Evolutionary conservation across 1,284 basidiomycete species (phyloP).

Genomic region (Pterula multifida): DNA sequence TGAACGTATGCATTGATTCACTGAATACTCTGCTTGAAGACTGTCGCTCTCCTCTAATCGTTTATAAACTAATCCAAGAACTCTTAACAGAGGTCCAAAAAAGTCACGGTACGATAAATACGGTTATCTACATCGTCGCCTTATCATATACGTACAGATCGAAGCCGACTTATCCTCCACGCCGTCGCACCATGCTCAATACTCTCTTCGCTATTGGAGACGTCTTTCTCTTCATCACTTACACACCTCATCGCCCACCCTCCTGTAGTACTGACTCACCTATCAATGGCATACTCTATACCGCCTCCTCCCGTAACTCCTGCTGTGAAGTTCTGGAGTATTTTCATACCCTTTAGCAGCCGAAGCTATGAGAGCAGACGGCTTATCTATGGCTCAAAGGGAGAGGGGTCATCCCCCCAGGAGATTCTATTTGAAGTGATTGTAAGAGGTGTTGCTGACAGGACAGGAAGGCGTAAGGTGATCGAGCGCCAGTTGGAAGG

Average conservation of each 20-base stretch:
- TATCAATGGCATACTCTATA: constrained; percentile 56
- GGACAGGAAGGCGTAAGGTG: constrained; percentile 30
- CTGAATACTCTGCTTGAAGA: background rate
- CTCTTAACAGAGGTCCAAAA: background rate
- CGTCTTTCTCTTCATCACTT: constrained; percentile 55
- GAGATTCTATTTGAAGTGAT: constrained; percentile 58
- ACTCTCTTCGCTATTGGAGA: constrained; percentile 42
- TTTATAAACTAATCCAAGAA: background rate
- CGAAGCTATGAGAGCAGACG: constrained; percentile 45
- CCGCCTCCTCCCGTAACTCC: constrained; percentile 52
- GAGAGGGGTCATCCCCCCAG: constrained; percentile 30
- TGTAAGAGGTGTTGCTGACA: constrained; percentile 29
- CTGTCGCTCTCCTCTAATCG: background rate
- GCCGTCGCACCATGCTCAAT: constrained; percentile 39
- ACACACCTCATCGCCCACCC: constrained; percentile 58
- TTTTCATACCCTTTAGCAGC: constrained; percentile 57
- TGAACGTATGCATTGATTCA: constrained; percentile 1
- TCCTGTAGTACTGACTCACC: constrained; percentile 44
- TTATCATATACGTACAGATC: constrained; percentile 23
- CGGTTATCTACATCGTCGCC: constrained; percentile 1
- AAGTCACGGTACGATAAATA: background rate
- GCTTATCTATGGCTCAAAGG: constrained; percentile 44
- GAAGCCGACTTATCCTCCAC: constrained; percentile 59
- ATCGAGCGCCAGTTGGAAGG: constrained; percentile 55
- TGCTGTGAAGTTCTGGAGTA: constrained; percentile 61